A percentile compares a stretch with the other conserved stretches of the same genome.
These are phyloP conservation scores for Colletotrichum godetiae DNA, from an alignment of 2,329 filamentous ascomycete genomes.

Conservation along the genomic window DNA sequence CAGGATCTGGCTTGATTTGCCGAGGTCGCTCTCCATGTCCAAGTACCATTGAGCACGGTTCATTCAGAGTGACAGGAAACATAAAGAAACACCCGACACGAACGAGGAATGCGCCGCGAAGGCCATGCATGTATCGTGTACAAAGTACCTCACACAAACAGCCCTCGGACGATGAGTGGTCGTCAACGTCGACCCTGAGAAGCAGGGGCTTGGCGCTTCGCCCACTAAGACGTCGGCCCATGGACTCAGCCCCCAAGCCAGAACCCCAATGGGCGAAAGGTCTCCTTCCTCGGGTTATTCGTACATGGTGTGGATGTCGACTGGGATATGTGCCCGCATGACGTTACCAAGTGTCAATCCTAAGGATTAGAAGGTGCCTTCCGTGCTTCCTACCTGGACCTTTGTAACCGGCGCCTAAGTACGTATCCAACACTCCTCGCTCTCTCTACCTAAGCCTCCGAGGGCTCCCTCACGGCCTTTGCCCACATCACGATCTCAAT, in stretches of 20 bases:
- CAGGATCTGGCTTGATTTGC: background rate
- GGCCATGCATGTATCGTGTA: background rate
- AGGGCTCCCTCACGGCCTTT: background rate
- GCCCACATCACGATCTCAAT: background rate
- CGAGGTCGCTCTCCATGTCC: background rate
- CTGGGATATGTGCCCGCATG: conserved; percentile 1
- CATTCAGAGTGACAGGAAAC: background rate
- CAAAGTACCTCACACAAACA: background rate
- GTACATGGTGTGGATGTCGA: background rate
- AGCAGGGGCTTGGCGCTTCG: background rate
- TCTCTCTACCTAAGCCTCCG: background rate
- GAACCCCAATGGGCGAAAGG: background rate
- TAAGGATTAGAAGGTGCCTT: background rate
- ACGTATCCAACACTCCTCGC: background rate
- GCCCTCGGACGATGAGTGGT: background rate
- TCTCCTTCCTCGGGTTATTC: background rate
- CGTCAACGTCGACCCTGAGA: background rate
- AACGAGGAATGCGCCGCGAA: background rate
- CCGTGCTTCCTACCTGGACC: background rate
- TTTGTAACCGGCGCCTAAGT: background rate
- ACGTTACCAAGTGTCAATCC: conserved; percentile 1
- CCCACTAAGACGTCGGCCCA: background rate
- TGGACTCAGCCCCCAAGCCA: background rate
- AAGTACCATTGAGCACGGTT: background rate
- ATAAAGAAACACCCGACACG: background rate